phyloP scores from a whole-genome alignment of 768 basidiomycete genomes.

The Tylopilus plumbeoviolaceoides region DNA sequence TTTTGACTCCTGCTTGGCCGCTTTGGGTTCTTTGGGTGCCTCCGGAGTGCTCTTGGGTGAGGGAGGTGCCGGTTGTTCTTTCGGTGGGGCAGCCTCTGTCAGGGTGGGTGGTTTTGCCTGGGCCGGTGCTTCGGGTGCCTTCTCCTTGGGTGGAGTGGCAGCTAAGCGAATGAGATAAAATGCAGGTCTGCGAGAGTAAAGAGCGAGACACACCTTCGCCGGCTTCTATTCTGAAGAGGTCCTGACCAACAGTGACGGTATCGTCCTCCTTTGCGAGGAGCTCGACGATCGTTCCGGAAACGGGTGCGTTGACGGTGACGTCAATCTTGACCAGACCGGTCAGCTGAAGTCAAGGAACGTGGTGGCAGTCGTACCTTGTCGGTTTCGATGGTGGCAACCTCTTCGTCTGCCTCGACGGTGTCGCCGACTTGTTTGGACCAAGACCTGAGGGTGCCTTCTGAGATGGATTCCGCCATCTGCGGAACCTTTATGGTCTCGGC shows the following conservation, averaged over 20 bases:
- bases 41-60: constrained; percentile 29
- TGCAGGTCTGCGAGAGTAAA: not conserved
- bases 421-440: constrained; percentile 96
- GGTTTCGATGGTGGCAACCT: constrained; percentile 96
- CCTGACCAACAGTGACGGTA: constrained; percentile 92
- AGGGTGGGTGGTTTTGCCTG: constrained; percentile 28
- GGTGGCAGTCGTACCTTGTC: constrained; percentile 68
- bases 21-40: constrained; percentile 34
- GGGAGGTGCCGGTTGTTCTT: constrained; percentile 45
- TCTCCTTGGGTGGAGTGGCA: constrained; percentile 29
- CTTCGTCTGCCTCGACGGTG: constrained; percentile 86
- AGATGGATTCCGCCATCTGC: constrained; percentile 98
- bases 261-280: constrained; percentile 88
- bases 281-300: constrained; percentile 83
- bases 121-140: constrained; percentile 21
- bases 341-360: not conserved
- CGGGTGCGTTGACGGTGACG: constrained; percentile 91
- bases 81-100: constrained; percentile 42
- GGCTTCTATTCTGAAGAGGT: constrained; percentile 86
- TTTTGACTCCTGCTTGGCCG: constrained; percentile 30
- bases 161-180: constrained; percentile 12
- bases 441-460: constrained; percentile 92
- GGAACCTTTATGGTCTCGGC: constrained; percentile 92
- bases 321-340: constrained; percentile 64
- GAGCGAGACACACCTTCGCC: constrained; percentile 53